These are phyloP conservation scores for Epichloe sibirici DNA, from an alignment of 2,329 filamentous ascomycete species.

Conservation along the genomic window DNA sequence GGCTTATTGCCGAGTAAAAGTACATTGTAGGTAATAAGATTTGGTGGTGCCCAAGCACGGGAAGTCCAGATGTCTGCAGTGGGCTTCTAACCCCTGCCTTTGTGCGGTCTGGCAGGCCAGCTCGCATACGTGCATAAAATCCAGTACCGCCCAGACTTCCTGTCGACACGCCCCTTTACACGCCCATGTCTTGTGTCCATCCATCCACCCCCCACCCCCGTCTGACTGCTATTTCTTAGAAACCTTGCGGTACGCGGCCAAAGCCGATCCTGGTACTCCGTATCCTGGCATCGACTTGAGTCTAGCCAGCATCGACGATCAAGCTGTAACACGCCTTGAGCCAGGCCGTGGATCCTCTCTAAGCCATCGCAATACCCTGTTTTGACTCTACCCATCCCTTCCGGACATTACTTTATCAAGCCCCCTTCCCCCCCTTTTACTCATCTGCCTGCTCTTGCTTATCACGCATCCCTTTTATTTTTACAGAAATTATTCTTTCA, in stretches of 20 bases:
- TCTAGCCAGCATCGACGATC: conserved; percentile 7
- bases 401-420: conserved; percentile 6
- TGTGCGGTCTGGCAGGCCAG: not conserved
- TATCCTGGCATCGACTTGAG: not conserved
- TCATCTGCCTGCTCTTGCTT: not conserved
- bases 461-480: not conserved
- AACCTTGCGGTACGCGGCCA: conserved; percentile 6
- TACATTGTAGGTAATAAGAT: not conserved
- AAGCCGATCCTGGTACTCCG: conserved; percentile 7
- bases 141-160: not conserved
- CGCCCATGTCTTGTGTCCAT: not conserved
- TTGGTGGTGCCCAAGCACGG: not conserved
- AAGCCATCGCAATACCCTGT: conserved; percentile 3
- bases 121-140: conserved; percentile 6
- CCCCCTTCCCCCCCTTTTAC: conserved; percentile 1
- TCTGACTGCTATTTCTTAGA: conserved; percentile 2
- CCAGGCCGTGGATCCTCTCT: conserved; percentile 4
- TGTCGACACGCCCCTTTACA: not conserved
- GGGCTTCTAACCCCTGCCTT: too few species aligned
- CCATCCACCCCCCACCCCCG: not conserved
- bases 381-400: conserved; percentile 2
- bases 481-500: not conserved
- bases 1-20: too few species aligned
- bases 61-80: too few species aligned
- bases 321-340: conserved; percentile 2